phyloP scores from a whole-genome alignment of 805 yeast genomes.

The Saturnispora bothae region DNA sequence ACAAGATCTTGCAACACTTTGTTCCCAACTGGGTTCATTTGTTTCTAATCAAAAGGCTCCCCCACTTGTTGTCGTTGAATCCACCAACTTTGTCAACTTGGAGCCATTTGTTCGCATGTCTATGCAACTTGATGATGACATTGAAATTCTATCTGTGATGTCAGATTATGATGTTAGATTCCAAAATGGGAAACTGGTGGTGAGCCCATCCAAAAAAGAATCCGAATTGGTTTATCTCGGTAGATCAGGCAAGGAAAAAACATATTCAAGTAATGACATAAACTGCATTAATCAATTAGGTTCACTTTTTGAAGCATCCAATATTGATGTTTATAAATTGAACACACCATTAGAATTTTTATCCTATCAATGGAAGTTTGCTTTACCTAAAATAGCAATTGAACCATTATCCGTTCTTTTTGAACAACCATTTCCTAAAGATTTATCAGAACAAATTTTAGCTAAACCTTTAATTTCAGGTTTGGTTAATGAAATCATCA shows the following conservation, averaged over 20 bases:
- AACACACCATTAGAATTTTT: constrained; percentile 46
- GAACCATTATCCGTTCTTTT: constrained; percentile 67
- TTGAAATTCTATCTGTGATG: constrained; percentile 46
- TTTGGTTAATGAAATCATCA: constrained; percentile 59
- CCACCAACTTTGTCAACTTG: constrained; percentile 60
- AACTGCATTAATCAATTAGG: constrained; percentile 29
- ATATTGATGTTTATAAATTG: constrained; percentile 39
- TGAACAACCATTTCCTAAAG: constrained; percentile 55
- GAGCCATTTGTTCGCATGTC: constrained; percentile 51
- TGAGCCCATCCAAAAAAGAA: constrained; percentile 30
- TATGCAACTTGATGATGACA: constrained; percentile 22
- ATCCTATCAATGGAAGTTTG: constrained; percentile 77
- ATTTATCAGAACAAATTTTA: constrained; percentile 54
- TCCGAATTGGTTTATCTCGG: constrained; percentile 38
- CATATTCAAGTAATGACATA: constrained; percentile 33
- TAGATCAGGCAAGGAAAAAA: constrained; percentile 32
- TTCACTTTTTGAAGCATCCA: constrained; percentile 29
- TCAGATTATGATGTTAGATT: constrained; percentile 49
- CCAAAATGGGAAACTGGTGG: constrained; percentile 8
- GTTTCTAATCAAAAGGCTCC: constrained; percentile 21
- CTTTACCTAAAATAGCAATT: constrained; percentile 67
- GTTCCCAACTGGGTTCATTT: constrained; percentile 29
- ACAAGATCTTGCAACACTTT: constrained; percentile 38
- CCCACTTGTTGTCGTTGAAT: constrained; percentile 47
- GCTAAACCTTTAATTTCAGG: constrained; percentile 84